Percentiles rank a stretch among this genome's conserved stretches.
phyloP scores from a whole-genome alignment of 208 protist genomes.

The Trypanosomatidae sp. region DNA sequence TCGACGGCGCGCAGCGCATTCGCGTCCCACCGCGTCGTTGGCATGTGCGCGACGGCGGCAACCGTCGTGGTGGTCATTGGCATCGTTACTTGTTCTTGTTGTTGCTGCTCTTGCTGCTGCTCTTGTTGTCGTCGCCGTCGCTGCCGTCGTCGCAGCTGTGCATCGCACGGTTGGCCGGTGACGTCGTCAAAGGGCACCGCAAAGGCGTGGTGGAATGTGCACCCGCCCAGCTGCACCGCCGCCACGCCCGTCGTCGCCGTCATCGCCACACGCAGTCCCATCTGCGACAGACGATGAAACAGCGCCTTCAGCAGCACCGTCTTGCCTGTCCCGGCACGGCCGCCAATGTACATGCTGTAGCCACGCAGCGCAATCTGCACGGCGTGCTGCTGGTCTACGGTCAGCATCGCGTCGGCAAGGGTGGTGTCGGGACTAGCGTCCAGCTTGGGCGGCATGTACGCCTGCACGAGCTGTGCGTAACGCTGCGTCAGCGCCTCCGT shows the following conservation, averaged over 20 bases:
- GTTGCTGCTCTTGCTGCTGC: not conserved
- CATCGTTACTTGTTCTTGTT: too few relatives aligned
- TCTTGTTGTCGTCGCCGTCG: too few relatives aligned
- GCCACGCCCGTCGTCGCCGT: conserved; percentile 85
- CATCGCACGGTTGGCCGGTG: not conserved
- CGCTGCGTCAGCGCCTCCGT: conserved; percentile 24
- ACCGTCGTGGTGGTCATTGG: too few relatives aligned
- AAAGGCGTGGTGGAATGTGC: conserved; percentile 87
- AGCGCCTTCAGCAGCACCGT: conserved; percentile 79
- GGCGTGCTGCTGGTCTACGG: conserved; percentile 56
- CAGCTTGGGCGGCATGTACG: conserved; percentile 69
- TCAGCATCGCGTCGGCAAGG: conserved; percentile 20
- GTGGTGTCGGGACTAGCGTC: conserved; percentile 40
- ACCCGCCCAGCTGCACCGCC: conserved; percentile 80
- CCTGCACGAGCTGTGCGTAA: conserved; percentile 27
- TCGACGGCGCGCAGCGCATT: conserved; percentile 76
- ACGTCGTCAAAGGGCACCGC: conserved; percentile 38
- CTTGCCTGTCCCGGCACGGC: conserved; percentile 85
- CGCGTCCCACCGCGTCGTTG: conserved; percentile 69
- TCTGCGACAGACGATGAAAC: conserved; percentile 29
- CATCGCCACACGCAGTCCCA: conserved; percentile 72
- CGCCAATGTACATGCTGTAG: conserved; percentile 71
- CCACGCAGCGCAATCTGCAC: conserved; percentile 44
- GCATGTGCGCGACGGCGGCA: too few relatives aligned
- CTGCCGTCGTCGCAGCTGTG: too few relatives aligned